These are phyloP conservation scores for Termitomyces sp. DNA, from an alignment of 768 basidiomycete species.

Conservation along the genomic window DNA sequence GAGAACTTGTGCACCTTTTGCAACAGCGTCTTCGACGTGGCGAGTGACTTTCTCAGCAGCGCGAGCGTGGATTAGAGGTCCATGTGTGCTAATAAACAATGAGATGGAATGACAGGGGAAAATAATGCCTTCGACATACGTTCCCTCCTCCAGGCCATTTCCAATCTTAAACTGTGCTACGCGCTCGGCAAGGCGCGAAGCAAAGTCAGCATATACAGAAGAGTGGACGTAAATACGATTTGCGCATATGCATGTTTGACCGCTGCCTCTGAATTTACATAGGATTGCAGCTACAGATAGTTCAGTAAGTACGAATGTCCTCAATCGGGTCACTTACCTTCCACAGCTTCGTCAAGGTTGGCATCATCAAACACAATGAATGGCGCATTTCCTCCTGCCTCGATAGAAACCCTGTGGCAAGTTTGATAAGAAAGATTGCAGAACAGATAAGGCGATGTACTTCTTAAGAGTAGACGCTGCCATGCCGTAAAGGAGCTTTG, in stretches of 20 bases:
- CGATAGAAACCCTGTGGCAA: slow-evolving; percentile 53
- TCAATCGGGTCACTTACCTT: slow-evolving; percentile 38
- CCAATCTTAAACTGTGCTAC: slow-evolving; percentile 86
- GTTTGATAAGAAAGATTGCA: background rate
- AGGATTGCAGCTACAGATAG: slow-evolving; percentile 49
- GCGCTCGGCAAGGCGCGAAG: slow-evolving; percentile 76
- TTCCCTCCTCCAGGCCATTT: slow-evolving; percentile 72
- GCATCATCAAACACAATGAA: slow-evolving; percentile 98
- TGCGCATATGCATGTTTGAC: slow-evolving; percentile 84
- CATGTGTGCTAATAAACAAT: slow-evolving; percentile 53
- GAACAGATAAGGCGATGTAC: slow-evolving; percentile 30
- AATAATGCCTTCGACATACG: slow-evolving; percentile 39
- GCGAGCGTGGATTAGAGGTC: slow-evolving; percentile 85
- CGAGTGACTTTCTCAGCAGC: slow-evolving; percentile 80
- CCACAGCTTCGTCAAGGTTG: slow-evolving; percentile 87
- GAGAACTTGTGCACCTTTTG: slow-evolving; percentile 81
- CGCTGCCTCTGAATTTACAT: slow-evolving; percentile 76
- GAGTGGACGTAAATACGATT: slow-evolving; percentile 94
- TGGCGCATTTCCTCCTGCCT: slow-evolving; percentile 92
- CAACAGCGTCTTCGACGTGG: slow-evolving; percentile 86
- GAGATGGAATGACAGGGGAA: background rate
- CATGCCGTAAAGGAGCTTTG: slow-evolving; percentile 68
- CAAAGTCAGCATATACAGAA: slow-evolving; percentile 87
- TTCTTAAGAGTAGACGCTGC: slow-evolving; percentile 79
- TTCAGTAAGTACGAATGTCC: background rate